phyloP scores from a whole-genome alignment of 1,139 yeast species.

The Taphrina confusa region DNA sequence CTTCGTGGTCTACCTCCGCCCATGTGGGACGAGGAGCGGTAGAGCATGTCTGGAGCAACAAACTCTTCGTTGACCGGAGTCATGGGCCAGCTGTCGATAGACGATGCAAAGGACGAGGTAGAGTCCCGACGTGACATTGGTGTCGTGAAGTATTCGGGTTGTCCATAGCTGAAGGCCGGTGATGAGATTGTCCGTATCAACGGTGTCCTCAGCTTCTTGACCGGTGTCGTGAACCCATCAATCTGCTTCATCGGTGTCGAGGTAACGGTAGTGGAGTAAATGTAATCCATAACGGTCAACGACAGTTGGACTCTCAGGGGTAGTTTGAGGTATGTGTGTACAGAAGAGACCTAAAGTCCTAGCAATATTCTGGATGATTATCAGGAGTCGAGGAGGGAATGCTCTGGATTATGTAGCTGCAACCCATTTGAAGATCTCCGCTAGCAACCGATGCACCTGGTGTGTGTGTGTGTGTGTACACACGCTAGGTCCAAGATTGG shows the following conservation, averaged over 20 bases:
- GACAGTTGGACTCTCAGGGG: conserved; percentile 8
- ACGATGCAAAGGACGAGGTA: conserved; percentile 30
- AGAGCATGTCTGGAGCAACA: conserved; percentile 27
- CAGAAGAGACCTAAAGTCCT: no score
- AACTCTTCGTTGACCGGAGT: conserved; percentile 29
- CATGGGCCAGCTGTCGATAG: conserved; percentile 34
- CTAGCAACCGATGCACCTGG: conserved; percentile 2
- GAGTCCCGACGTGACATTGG: conserved; percentile 33
- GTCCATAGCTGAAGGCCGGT: conserved; percentile 32
- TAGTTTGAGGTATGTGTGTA: conserved; percentile 5
- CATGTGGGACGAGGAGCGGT: conserved; percentile 14
- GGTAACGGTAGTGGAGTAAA: conserved; percentile 9
- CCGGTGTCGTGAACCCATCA: conserved; percentile 27
- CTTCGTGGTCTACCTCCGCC: conserved; percentile 28
- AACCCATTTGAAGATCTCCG: not conserved
- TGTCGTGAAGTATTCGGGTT: conserved; percentile 15
- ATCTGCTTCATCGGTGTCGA: conserved; percentile 31
- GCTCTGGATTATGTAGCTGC: conserved; percentile 13
- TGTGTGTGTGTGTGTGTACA: conserved; percentile 1
- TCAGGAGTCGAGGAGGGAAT: conserved; percentile 22
- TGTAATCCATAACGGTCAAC: conserved; percentile 21
- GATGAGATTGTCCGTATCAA: conserved; percentile 26
- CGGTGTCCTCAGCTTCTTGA: conserved; percentile 23
- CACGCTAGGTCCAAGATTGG: not conserved
- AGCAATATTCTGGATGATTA: no score